Conservation (phyloP, 2,329 filamentous ascomycete genomes). For the Sclerotinia spermophila region DNA sequence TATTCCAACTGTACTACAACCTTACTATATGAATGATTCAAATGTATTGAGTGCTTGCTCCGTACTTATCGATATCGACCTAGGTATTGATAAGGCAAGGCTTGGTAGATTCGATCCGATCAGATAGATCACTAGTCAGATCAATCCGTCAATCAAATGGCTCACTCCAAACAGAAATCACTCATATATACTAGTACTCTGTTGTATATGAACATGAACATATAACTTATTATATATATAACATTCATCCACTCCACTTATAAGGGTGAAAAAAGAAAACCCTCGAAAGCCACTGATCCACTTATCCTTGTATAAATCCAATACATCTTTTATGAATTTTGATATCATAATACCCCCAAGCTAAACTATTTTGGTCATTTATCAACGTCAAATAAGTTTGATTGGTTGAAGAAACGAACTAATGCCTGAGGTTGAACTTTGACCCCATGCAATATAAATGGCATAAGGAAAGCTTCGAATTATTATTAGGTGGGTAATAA, state of each 20-base stretch:
- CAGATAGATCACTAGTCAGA: background rate
- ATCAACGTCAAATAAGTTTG: constrained; percentile 12
- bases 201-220: too few relatives aligned
- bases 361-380: background rate
- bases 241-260: background rate
- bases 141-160: background rate
- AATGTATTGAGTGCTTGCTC: too few relatives aligned
- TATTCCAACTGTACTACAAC: too few relatives aligned
- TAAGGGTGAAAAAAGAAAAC: too few relatives aligned
- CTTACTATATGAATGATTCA: too few relatives aligned
- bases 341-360: too few relatives aligned
- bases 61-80: background rate
- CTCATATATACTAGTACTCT: background rate
- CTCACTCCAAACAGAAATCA: background rate
- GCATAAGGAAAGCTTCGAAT: constrained; percentile 5
- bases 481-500: background rate
- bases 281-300: background rate
- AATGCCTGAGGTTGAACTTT: background rate
- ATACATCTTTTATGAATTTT: background rate
- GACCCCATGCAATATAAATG: constrained; percentile 20
- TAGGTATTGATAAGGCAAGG: background rate
- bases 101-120: background rate
- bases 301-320: background rate
- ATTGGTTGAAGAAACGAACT: background rate
- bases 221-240: too few relatives aligned